A percentile compares a stretch with the other conserved stretches of the same genome.
phyloP scores from a whole-genome alignment of 768 basidiomycete species.

The Suillus placidus region DNA sequence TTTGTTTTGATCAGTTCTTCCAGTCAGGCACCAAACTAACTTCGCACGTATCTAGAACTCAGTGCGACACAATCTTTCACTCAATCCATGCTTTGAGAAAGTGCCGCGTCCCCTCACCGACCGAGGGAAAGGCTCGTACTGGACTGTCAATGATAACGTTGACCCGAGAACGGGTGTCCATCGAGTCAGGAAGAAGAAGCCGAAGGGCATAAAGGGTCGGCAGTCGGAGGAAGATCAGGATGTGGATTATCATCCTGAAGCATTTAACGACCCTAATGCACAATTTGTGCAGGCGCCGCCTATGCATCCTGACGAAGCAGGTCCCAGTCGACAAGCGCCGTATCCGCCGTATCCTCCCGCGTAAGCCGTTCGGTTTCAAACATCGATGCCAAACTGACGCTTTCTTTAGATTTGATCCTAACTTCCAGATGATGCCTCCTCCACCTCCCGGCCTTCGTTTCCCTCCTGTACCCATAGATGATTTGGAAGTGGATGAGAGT shows the following conservation, averaged over 20 bases:
- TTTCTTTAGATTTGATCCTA: conserved; percentile 67
- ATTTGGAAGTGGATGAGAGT: conserved; percentile 74
- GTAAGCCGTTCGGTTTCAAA: conserved; percentile 29
- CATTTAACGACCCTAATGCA: conserved; percentile 57
- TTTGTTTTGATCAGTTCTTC: conserved; percentile 50
- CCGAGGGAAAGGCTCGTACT: conserved; percentile 88
- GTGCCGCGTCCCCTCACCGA: conserved; percentile 90
- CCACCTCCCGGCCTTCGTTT: conserved; percentile 60
- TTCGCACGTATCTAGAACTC: conserved; percentile 62
- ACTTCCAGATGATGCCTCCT: conserved; percentile 64
- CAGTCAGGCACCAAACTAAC: conserved; percentile 35
- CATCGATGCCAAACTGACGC: conserved; percentile 9
- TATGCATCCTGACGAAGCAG: conserved; percentile 62
- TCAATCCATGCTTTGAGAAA: conserved; percentile 91
- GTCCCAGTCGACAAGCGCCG: conserved; percentile 57
- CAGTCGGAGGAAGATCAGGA: conserved; percentile 60
- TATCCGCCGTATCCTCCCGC: conserved; percentile 66
- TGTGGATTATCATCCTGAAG: conserved; percentile 61
- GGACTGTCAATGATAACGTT: conserved; percentile 90
- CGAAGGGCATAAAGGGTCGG: conserved; percentile 54
- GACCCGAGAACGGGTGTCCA: conserved; percentile 90
- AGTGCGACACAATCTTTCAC: conserved; percentile 86
- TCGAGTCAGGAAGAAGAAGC: conserved; percentile 85
- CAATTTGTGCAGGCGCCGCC: conserved; percentile 56
- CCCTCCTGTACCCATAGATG: conserved; percentile 69